These are phyloP conservation scores for Pseudomicrostroma phylloplanum DNA, from an alignment of 1,284 basidiomycete genomes.

Conservation along the genomic window DNA sequence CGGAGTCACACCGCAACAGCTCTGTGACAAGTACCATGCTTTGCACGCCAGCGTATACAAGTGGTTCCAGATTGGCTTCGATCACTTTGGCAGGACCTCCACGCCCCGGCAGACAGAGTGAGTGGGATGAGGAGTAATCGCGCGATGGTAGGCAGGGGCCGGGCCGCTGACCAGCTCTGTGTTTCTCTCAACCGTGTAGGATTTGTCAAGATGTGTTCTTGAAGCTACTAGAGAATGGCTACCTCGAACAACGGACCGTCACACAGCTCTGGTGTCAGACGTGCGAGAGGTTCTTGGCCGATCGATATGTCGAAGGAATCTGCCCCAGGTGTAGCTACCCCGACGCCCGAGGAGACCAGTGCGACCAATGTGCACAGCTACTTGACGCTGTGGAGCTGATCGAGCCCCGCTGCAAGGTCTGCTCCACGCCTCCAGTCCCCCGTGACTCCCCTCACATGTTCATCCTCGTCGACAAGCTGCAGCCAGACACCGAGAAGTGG, in stretches of 20 bases:
- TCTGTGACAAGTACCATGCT: conserved; percentile 89
- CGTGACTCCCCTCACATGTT: conserved; percentile 83
- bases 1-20: conserved; percentile 72
- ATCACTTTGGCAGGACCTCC: conserved; percentile 93
- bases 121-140: conserved; percentile 32
- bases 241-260: conserved; percentile 45
- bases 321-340: conserved; percentile 50
- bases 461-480: conserved; percentile 75
- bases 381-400: conserved; percentile 83
- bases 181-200: conserved; percentile 3
- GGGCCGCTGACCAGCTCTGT: not conserved
- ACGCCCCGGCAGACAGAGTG: conserved; percentile 83
- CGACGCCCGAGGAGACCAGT: conserved; percentile 97
- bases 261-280: conserved; percentile 46
- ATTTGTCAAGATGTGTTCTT: conserved; percentile 50
- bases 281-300: conserved; percentile 45
- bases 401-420: conserved; percentile 89
- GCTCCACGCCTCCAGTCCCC: conserved; percentile 63
- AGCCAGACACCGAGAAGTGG: conserved; percentile 80
- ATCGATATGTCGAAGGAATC: conserved; percentile 48
- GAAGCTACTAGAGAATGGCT: conserved; percentile 45
- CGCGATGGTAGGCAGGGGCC: not conserved
- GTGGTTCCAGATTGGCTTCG: conserved; percentile 89
- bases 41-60: conserved; percentile 89
- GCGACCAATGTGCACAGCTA: conserved; percentile 86